Percentiles rank a stretch among this genome's conserved stretches.
Evolutionary conservation across 164 flowering plant genomes (phyloP).

Genomic region (Tinospora cordifolia): DNA sequence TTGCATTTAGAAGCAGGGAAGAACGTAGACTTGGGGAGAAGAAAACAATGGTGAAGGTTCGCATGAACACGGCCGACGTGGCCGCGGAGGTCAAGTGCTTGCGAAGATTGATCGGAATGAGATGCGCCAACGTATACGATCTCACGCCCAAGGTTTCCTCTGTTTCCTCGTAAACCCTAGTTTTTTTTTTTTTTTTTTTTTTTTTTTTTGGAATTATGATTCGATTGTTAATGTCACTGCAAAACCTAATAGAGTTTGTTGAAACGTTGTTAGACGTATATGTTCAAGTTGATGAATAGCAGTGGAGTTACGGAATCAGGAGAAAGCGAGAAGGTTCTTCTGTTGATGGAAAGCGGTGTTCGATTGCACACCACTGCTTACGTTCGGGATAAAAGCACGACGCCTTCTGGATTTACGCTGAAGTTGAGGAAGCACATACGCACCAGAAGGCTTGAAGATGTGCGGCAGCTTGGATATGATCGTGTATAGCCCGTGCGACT

Average conservation of each 20-base stretch:
- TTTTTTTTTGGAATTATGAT: no score
- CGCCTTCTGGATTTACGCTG: conserved; percentile 94
- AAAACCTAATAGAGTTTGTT: neutral
- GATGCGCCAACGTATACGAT: conserved; percentile 93
- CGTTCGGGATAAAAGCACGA: conserved; percentile 80
- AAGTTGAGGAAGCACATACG: conserved; percentile 91
- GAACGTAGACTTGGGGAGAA: no score
- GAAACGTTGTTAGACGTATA: conserved; percentile 53
- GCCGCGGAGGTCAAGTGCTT: no score
- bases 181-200: neutral
- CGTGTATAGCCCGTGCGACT: conserved; percentile 40
- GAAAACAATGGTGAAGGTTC: no score
- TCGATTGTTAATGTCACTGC: neutral
- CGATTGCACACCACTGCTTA: conserved; percentile 89
- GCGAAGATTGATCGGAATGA: no score
- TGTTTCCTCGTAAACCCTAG: conserved; percentile 10
- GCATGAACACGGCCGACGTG: no score
- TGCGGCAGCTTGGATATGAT: conserved; percentile 96
- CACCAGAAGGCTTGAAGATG: conserved; percentile 94
- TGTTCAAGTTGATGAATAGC: conserved; percentile 93
- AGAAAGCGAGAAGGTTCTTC: conserved; percentile 85
- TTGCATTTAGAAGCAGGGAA: no score
- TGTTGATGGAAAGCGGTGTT: conserved; percentile 95
- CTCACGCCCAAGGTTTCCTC: conserved; percentile 73
- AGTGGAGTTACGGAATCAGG: conserved; percentile 94